Percentiles rank a stretch among this genome's conserved stretches.
Conservation (phyloP, 495 filamentous ascomycete genomes). For the Aspergillus panamensis region DNA sequence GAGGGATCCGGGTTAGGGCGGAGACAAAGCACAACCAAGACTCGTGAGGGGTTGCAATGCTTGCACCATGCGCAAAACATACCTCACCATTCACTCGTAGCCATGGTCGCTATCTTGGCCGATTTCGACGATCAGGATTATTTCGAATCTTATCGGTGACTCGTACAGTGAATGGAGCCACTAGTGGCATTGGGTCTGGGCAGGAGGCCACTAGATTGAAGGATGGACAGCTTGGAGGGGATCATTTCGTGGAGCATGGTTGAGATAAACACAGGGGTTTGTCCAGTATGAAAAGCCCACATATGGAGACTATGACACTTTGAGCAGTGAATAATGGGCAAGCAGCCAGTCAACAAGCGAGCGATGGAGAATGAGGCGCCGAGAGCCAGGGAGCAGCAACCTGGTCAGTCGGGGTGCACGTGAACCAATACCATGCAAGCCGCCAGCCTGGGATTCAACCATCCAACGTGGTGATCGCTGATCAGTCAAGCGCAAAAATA, state of each 20-base stretch:
- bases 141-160: slow-evolving; percentile 4
- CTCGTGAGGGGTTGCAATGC: slow-evolving; percentile 16
- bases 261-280: background rate
- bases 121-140: slow-evolving; percentile 14
- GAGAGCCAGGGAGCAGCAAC: background rate
- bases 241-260: background rate
- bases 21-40: slow-evolving; percentile 4
- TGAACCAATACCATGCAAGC: slow-evolving; percentile 10
- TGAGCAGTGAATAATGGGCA: background rate
- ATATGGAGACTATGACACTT: background rate
- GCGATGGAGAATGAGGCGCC: background rate
- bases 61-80: slow-evolving; percentile 9
- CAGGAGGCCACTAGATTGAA: slow-evolving; percentile 11
- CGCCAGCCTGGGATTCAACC: background rate
- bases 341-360: background rate
- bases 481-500: background rate
- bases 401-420: slow-evolving; percentile 4
- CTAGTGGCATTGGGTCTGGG: slow-evolving; percentile 18
- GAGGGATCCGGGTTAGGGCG: background rate
- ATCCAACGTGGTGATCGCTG: background rate
- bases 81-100: slow-evolving; percentile 9
- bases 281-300: background rate
- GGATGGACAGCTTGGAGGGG: background rate
- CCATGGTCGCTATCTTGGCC: slow-evolving; percentile 20
- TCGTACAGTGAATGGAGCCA: background rate